These are phyloP conservation scores for Lecanoromycetidae sp. DNA, from an alignment of 2,329 filamentous ascomycete genomes.

Conservation along the genomic window DNA sequence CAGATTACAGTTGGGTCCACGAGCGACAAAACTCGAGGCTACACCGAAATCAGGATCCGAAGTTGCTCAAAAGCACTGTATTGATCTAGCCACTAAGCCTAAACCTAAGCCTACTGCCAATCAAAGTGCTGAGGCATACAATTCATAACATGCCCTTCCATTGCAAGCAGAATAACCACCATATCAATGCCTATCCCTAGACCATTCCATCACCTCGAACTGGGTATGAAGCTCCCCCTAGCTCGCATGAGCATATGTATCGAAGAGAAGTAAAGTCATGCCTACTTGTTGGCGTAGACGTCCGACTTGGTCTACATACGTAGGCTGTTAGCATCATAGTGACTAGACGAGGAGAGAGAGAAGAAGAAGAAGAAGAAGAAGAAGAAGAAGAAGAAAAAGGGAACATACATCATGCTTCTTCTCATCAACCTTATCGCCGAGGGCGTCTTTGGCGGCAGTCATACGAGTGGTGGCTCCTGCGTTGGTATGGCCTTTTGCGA, in stretches of 20 bases:
- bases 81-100: slow-evolving; percentile 1
- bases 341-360: neutral
- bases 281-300: slow-evolving; percentile 13
- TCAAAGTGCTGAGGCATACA: neutral
- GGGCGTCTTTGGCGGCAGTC: slow-evolving; percentile 40
- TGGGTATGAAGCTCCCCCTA: neutral
- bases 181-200: neutral
- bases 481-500: slow-evolving; percentile 49
- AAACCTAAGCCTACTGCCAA: too few relatives aligned
- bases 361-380: neutral
- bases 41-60: neutral
- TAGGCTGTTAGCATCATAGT: neutral
- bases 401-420: slow-evolving; percentile 33
- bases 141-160: neutral
- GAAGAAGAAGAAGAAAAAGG: neutral
- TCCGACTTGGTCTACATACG: slow-evolving; percentile 4
- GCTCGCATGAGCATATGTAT: neutral
- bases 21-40: too few relatives aligned
- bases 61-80: neutral
- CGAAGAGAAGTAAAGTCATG: neutral
- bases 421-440: slow-evolving; percentile 43
- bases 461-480: slow-evolving; percentile 42
- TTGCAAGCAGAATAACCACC: neutral
- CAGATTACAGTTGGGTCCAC: neutral
- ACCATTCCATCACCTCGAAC: neutral